Evolutionary conservation across 1,139 yeast genomes (phyloP).

Genomic region (Candida buenavistaensis): DNA sequence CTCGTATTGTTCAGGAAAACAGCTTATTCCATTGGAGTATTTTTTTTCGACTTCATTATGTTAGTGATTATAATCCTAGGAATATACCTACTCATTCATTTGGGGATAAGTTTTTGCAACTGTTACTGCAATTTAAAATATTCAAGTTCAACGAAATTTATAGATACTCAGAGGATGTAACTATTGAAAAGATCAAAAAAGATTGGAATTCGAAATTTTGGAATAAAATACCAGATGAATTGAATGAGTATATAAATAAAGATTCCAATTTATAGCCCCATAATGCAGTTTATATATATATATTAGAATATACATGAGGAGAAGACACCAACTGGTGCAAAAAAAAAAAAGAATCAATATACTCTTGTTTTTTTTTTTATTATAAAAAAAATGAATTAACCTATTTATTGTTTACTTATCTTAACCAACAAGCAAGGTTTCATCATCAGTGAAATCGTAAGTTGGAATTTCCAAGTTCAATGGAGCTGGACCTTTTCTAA

Average conservation of each 20-base stretch:
- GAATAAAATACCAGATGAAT: constrained; percentile 45
- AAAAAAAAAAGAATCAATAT: constrained; percentile 1
- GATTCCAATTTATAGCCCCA: constrained; percentile 13
- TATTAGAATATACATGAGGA: constrained; percentile 11
- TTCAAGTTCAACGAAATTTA: constrained; percentile 13
- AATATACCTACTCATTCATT: constrained; percentile 39
- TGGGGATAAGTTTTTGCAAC: constrained; percentile 22
- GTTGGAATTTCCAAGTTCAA: constrained; percentile 95
- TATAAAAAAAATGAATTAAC: constrained; percentile 3
- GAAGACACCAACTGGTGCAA: no score
- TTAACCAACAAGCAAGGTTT: constrained; percentile 73
- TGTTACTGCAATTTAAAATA: constrained; percentile 18
- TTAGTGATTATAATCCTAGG: constrained; percentile 43
- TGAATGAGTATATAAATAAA: constrained; percentile 17
- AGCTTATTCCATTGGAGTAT: constrained; percentile 64
- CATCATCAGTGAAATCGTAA: constrained; percentile 78
- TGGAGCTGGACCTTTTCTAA: constrained; percentile 99
- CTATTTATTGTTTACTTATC: not conserved
- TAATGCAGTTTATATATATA: constrained; percentile 15
- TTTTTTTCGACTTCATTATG: constrained; percentile 50
- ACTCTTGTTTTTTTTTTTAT: not conserved
- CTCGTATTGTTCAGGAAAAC: constrained; percentile 46
- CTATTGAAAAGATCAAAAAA: constrained; percentile 21
- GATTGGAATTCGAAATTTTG: constrained; percentile 28
- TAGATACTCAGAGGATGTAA: constrained; percentile 15